Conservation (phyloP, 2,329 filamentous ascomycete genomes). For the Claviceps africana region DNA sequence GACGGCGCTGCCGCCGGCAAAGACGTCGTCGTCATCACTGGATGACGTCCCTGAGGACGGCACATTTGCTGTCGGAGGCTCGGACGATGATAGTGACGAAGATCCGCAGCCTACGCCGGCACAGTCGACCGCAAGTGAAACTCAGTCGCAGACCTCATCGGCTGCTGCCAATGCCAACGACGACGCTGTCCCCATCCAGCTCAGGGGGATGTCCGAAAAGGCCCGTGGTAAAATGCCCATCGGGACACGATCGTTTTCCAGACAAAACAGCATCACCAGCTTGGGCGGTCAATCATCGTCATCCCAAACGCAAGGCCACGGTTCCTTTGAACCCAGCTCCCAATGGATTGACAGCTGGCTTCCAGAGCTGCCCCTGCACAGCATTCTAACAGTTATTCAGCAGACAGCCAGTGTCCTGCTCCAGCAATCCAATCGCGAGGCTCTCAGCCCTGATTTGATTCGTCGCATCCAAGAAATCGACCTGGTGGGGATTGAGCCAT, state of each 20-base stretch:
- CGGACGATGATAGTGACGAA: slow-evolving; percentile 50
- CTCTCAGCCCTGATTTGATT: slow-evolving; percentile 31
- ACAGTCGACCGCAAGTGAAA: slow-evolving; percentile 49
- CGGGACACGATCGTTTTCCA: slow-evolving; percentile 65
- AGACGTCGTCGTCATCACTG: slow-evolving; percentile 14
- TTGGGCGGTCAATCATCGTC: slow-evolving; percentile 51
- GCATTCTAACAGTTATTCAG: slow-evolving; percentile 63
- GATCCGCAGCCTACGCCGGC: slow-evolving; percentile 43
- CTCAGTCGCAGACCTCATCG: slow-evolving; percentile 52
- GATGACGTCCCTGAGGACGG: slow-evolving; percentile 43
- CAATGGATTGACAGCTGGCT: slow-evolving; percentile 91
- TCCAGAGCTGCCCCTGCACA: slow-evolving; percentile 80
- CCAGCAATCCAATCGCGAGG: slow-evolving; percentile 30
- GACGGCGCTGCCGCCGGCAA: slow-evolving; percentile 6
- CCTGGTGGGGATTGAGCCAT: slow-evolving; percentile 60
- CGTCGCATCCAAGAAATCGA: slow-evolving; percentile 44
- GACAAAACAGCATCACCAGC: slow-evolving; percentile 81
- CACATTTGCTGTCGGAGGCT: slow-evolving; percentile 80
- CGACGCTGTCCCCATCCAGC: slow-evolving; percentile 67
- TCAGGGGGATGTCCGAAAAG: slow-evolving; percentile 93
- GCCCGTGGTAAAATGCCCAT: slow-evolving; percentile 91
- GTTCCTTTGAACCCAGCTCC: slow-evolving; percentile 59
- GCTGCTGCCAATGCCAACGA: slow-evolving; percentile 56
- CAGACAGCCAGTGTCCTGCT: slow-evolving; percentile 47
- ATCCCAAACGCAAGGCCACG: slow-evolving; percentile 39